Conservation (phyloP, 2,329 filamentous ascomycete species). For the Xenoacremonium recifei region DNA sequence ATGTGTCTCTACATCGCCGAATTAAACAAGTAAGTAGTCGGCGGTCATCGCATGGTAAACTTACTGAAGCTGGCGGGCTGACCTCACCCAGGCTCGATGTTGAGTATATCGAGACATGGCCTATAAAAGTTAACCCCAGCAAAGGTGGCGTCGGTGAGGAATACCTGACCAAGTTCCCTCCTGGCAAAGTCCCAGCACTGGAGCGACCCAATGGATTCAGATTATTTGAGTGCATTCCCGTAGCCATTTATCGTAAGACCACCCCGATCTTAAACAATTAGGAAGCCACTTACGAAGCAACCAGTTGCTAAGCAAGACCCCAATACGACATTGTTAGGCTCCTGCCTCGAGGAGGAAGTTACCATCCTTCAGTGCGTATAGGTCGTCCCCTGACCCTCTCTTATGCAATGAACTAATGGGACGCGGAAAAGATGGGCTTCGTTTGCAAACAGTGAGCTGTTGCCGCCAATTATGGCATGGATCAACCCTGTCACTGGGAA, state of each 20-base stretch:
- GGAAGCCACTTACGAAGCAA: background rate
- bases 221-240: constrained; percentile 9
- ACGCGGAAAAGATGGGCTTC: constrained; percentile 4
- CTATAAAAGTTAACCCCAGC: constrained; percentile 11
- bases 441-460: constrained; percentile 8
- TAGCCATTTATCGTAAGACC: constrained; percentile 5
- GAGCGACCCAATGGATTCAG: constrained; percentile 9
- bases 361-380: constrained; percentile 6
- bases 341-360: constrained; percentile 8
- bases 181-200: constrained; percentile 9
- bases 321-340: constrained; percentile 7
- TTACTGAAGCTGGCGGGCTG: background rate
- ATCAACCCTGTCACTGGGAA: constrained; percentile 12
- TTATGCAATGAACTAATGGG: background rate
- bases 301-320: constrained; percentile 9
- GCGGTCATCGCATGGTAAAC: background rate
- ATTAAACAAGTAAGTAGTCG: constrained; percentile 8
- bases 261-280: background rate
- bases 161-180: constrained; percentile 8
- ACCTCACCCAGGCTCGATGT: constrained; percentile 11
- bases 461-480: constrained; percentile 12
- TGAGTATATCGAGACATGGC: constrained; percentile 9
- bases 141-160: constrained; percentile 10
- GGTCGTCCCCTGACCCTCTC: background rate
- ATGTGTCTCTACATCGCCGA: constrained; percentile 12